Evolutionary conservation across 2,329 filamentous ascomycete genomes (phyloP).

Genomic region (Aureobasidium sp.): DNA sequence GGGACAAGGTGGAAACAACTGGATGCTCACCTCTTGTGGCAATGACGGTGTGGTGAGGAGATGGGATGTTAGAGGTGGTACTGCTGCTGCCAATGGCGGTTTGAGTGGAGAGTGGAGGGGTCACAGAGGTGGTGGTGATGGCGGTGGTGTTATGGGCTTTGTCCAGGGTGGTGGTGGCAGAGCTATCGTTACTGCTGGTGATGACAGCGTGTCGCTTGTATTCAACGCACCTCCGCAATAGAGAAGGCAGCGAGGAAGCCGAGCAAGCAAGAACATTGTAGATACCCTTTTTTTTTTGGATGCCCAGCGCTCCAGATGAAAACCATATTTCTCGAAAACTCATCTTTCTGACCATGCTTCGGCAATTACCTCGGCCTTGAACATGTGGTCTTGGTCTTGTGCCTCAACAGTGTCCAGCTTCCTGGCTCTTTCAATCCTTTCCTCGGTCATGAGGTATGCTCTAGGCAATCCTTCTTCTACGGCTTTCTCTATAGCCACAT

Average conservation of each 20-base stretch:
- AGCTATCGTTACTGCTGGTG: conserved; percentile 78
- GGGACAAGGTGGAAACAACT: conserved; percentile 31
- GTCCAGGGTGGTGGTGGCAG: conserved; percentile 70
- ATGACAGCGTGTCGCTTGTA: conserved; percentile 65
- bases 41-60: conserved; percentile 85
- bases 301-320: neutral
- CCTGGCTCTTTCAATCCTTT: conserved; percentile 23
- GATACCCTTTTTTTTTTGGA: neutral
- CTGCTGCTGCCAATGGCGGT: conserved; percentile 57
- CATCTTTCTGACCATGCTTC: neutral
- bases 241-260: no score
- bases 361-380: conserved; percentile 6
- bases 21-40: conserved; percentile 76
- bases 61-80: conserved; percentile 73
- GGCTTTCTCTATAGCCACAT: conserved; percentile 15
- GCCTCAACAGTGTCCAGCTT: conserved; percentile 20
- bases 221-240: conserved; percentile 42
- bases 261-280: neutral
- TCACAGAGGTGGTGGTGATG: conserved; percentile 74
- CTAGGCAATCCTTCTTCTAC: conserved; percentile 21
- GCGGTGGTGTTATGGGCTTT: conserved; percentile 83
- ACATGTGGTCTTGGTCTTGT: conserved; percentile 15
- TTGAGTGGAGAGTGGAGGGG: conserved; percentile 83
- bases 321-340: neutral
- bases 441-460: conserved; percentile 21